Evolutionary conservation across 2,329 filamentous ascomycete genomes (phyloP), one percentile per base, ranked within the genome.

Genomic region (Arthrinium puccinioides): DNA sequence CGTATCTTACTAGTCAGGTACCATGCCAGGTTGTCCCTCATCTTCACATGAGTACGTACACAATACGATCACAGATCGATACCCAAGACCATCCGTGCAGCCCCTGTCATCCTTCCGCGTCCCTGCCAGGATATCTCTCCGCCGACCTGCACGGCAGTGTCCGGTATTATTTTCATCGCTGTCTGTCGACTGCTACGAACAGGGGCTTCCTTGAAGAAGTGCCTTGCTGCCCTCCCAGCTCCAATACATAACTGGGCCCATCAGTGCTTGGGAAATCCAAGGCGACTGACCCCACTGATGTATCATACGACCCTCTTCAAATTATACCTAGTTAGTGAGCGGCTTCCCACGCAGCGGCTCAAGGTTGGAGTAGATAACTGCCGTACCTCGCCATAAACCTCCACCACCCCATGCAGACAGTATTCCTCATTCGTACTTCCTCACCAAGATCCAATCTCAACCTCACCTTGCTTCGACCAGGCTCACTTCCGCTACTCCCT

Each of bases 61-160:
- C 43, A 33, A 49, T 50, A n/a, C 49, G 48, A 46, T 46, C 45
- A 52, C 49, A 51, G 45, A 46, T 46, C 49, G 36, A 32, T 37
- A 36, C 33, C 29, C 42, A 44, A 38, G 43, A 37, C 45, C 48
- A 52, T 55, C 57, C 58, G 57, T 63, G 57, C 61, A 56, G 52
- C 47, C 62, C 64, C 59, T 65, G 59, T 55, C 53, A 47, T 56
- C 51, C 53, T 47, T 59, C 61, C 60, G 62, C 61, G 61, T 60
- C 57, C n/a, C 62, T 62, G 57, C 59, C 57, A 64, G 59, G 63
- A 60, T 58, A 63, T 64, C 63, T 63, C 62, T 68, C 64, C 64
- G 61, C 56, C 53, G 59, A 54, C 20, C 21, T 33, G 21, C 31
- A 21, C 31, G 21, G 31, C 24, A 23, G 20, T 55, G 55, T 55